Evolutionary conservation across 208 protist genomes (phyloP), one percentile per base, ranked within the genome.

Genomic region (Trypanosomatidae sp.): DNA sequence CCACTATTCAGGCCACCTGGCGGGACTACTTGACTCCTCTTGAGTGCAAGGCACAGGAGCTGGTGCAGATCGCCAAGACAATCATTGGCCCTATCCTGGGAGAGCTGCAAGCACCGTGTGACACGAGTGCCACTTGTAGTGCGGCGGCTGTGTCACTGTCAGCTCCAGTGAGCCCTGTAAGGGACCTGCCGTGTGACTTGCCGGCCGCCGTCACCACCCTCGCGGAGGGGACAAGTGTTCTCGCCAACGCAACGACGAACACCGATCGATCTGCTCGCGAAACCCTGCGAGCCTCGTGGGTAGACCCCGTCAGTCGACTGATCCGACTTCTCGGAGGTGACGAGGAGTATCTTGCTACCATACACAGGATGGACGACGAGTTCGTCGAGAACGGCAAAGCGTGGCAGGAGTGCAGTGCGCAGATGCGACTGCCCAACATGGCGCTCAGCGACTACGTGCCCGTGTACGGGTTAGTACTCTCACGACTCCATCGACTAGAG

Each of bases 401-500:
- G 39, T 79, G 66, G 74, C 66, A 33, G 62, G 15, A 58, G 50
- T 36, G 53, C 15, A 66, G 65, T 41, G 69, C 47, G 19, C 36
- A 47, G 30, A 69, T 71, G 69, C 73, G 72, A 1, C 5, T 49
- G 50, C n/a, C 41, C 46, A 55, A 62, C 12, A 62, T 41, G 4
- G 68, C 70, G 36, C 62, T 93, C n/a, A 86, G 80, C 28, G 79
- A 93, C 75, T 85, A 88, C 73, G 89, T 95, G 25, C 91, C 91
- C 13, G 87, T 95, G 28, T 89, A 88, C 72, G 91, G 91, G 7
- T 60, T 95, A 13, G 69, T 90, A 19, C 79, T 95, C 13, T 95
- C 91, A 13, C 80, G 83, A 12, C 76, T 95, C 36, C 82, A 92
- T 53, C 84, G 91, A 13, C 73, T 95, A 13, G 91, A 95, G 73